These are phyloP conservation scores for Tetraselmis chui DNA, from an alignment of 139 green algal genomes.

Conservation along the genomic window DNA sequence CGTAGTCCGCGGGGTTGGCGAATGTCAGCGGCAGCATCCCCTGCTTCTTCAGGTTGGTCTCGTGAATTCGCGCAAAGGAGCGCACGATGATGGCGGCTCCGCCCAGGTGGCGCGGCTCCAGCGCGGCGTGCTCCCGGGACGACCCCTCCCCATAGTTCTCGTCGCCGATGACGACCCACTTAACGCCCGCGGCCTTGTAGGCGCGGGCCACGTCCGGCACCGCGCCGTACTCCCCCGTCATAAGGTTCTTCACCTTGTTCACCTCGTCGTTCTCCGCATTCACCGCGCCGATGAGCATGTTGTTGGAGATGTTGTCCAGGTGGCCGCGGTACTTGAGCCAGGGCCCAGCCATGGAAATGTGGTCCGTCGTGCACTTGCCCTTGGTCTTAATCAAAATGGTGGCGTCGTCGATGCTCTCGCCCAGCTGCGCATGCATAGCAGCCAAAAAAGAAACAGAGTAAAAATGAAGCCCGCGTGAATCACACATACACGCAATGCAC, in stretches of 20 bases:
- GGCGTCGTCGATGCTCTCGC: background rate
- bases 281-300: conserved; percentile 92
- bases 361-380: conserved; percentile 97
- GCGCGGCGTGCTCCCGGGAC: conserved; percentile 84
- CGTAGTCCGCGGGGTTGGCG: conserved; percentile 85
- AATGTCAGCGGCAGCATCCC: conserved; percentile 84
- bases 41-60: conserved; percentile 98
- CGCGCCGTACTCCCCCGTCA: conserved; percentile 51
- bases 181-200: conserved; percentile 76
- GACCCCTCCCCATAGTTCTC: conserved; percentile 92
- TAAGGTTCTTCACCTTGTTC: conserved; percentile 63
- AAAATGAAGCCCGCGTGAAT: too few species aligned
- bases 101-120: conserved; percentile 89
- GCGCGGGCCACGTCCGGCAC: conserved; percentile 59
- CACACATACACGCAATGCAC: too few species aligned
- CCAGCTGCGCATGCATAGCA: too few species aligned
- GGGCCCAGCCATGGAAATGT: conserved; percentile 94
- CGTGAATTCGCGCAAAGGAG: conserved; percentile 93
- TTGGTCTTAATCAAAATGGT: conserved; percentile 60
- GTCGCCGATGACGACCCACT: conserved; percentile 85
- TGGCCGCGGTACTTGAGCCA: conserved; percentile 97
- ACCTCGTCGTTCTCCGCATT: conserved; percentile 79
- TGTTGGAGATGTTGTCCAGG: conserved; percentile 97
- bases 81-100: conserved; percentile 85
- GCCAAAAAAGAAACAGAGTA: too few species aligned